Percentiles rank a stretch among this genome's conserved stretches.
These are phyloP conservation scores for Tausonia pullulans DNA, from an alignment of 1,284 basidiomycete species.

Conservation along the genomic window DNA sequence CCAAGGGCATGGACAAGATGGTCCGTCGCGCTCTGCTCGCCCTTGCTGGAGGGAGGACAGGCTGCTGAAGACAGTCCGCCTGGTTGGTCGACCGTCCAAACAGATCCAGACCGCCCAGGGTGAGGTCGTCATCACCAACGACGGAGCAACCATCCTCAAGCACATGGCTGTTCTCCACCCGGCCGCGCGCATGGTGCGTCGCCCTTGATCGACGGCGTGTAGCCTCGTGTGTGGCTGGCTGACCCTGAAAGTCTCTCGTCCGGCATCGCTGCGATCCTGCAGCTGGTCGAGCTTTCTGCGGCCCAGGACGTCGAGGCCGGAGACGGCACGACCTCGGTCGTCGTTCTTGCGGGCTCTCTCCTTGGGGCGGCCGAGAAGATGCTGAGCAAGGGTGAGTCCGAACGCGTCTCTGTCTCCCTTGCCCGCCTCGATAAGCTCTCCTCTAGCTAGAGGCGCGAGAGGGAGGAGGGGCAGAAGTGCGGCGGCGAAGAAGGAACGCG, in stretches of 20 bases:
- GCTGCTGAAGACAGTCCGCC: too few species aligned
- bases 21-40: slow-evolving; percentile 37
- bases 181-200: slow-evolving; percentile 84
- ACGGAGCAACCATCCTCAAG: slow-evolving; percentile 95
- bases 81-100: neutral
- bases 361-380: slow-evolving; percentile 94
- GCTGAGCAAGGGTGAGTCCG: slow-evolving; percentile 63
- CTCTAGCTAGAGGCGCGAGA: neutral
- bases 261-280: slow-evolving; percentile 4
- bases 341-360: slow-evolving; percentile 88
- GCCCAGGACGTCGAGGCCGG: slow-evolving; percentile 99
- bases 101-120: slow-evolving; percentile 96
- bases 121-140: slow-evolving; percentile 96
- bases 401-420: neutral
- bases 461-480: neutral
- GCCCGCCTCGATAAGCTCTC: neutral
- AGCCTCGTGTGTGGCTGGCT: neutral
- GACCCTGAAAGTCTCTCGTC: neutral
- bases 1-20: slow-evolving; percentile 99
- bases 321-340: slow-evolving; percentile 97
- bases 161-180: slow-evolving; percentile 97
- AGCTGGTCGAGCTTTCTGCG: slow-evolving; percentile 94
- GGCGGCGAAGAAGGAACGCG: too few species aligned
- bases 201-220: neutral
- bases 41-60: neutral